Percentiles rank a stretch among this genome's conserved stretches.
These are phyloP conservation scores for Rhodomyrtus tomentosa DNA, from an alignment of 345 rosid species.

Conservation along the genomic window DNA sequence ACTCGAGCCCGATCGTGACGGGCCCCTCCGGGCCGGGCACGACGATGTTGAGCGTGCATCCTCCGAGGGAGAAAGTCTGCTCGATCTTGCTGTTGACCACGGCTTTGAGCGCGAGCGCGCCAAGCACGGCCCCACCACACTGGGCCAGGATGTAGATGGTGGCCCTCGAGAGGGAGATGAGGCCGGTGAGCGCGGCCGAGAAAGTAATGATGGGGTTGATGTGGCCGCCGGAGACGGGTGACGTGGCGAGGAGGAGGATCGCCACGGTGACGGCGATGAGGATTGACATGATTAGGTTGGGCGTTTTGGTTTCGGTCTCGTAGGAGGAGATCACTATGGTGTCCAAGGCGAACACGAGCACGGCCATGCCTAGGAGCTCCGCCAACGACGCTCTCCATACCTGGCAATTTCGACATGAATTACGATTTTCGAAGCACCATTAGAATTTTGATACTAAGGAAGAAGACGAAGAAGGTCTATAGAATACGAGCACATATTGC, in stretches of 20 bases:
- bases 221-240: slow-evolving; percentile 40
- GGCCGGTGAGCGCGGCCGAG: slow-evolving; percentile 23
- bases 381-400: slow-evolving; percentile 27
- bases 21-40: slow-evolving; percentile 3
- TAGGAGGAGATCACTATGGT: slow-evolving; percentile 20
- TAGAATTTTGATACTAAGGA: too few species aligned
- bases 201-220: slow-evolving; percentile 33
- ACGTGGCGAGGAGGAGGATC: slow-evolving; percentile 22
- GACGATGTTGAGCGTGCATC: slow-evolving; percentile 20
- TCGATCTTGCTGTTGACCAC: slow-evolving; percentile 19
- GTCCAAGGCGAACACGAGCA: slow-evolving; percentile 16
- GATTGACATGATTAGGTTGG: slow-evolving; percentile 13
- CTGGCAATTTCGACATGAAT: neutral
- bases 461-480: too few species aligned
- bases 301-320: slow-evolving; percentile 3
- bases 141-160: slow-evolving; percentile 29
- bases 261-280: slow-evolving; percentile 9
- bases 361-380: slow-evolving; percentile 16
- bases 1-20: neutral
- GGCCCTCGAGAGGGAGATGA: slow-evolving; percentile 22
- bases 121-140: slow-evolving; percentile 25
- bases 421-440: neutral
- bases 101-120: slow-evolving; percentile 9
- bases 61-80: slow-evolving; percentile 26
- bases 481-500: neutral